Evolutionary conservation across 2,329 filamentous ascomycete genomes (phyloP), one percentile per base, ranked within the genome.

Genomic region (Venturia oleaginea): DNA sequence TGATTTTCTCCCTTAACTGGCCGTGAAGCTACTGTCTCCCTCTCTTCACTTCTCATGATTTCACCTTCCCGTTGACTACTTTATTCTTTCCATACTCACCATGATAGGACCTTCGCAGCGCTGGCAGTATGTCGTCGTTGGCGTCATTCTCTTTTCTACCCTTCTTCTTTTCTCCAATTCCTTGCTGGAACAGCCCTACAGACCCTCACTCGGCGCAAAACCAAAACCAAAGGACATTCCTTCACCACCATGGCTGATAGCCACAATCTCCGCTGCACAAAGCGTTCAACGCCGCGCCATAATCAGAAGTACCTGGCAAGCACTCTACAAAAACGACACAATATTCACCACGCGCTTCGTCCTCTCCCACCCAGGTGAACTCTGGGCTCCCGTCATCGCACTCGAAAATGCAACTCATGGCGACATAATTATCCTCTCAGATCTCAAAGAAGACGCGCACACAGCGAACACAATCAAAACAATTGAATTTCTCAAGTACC

Each of bases 381-480:
- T 59, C 8, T 73, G 71, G 72, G 69, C 63, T 1, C 67, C 71
- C 8, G 65, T 68, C 0, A 66, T 74, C n/a, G 65, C 66, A 3
- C 68, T 65, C 30, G 73, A 75, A 66, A 75, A 75, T 61, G 67
- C 67, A 34, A 75, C 73, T 1, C 73, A 70, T 67, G 73, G 73
- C 17, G 73, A 75, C 63, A 69, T 75, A 43, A 73, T 75, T 65
- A 70, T 75, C 1, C 72, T 75, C 4, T 71, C 74, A n/a, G 68
- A 72, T 55, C 63, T 74, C 2, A 66, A 67, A 15, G 73, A 75
- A 66, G 69, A 72, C 61, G 70, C 72, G 17, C 38, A 73, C 7
- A 72, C 70, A 4, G 72, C 73, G 46, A 74, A 75, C 64, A 74
- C 72, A 10, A 67, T 74, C 65, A 74, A 75, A 68, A 72, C 72